Conservation (phyloP, 169 alveolate genomes). For the Plasmodium yoelii region DNA sequence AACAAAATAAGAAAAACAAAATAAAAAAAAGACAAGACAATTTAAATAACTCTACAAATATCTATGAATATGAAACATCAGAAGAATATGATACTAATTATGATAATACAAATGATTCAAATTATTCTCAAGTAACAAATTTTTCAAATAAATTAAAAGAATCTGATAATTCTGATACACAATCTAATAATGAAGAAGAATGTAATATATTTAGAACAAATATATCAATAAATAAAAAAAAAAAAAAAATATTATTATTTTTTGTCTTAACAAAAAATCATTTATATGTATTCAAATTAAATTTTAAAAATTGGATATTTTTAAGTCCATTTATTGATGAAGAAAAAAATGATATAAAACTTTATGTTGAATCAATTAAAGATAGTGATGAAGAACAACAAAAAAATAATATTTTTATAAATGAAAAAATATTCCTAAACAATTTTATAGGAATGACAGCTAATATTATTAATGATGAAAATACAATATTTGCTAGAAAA, state of each 20-base stretch:
- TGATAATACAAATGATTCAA: neutral
- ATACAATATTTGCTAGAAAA: constrained; percentile 48
- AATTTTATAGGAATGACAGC: constrained; percentile 52
- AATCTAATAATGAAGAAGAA: constrained; percentile 24
- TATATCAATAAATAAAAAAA: neutral
- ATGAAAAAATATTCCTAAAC: constrained; percentile 57
- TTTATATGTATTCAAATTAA: constrained; percentile 52
- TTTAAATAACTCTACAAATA: neutral
- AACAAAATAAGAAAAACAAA: neutral
- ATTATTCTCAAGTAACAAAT: neutral
- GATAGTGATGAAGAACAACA: constrained; percentile 41
- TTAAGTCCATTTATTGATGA: constrained; percentile 72
- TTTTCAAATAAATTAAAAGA: neutral
- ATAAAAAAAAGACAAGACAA: constrained; percentile 23
- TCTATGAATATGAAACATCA: constrained; percentile 24
- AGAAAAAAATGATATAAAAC: constrained; percentile 65
- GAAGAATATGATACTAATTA: neutral
- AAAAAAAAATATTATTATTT: constrained; percentile 39
- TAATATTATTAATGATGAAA: constrained; percentile 9
- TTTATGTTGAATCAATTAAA: constrained; percentile 55
- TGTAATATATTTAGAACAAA: constrained; percentile 29
- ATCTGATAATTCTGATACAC: constrained; percentile 4
- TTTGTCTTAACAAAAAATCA: constrained; percentile 72
- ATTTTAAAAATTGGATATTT: constrained; percentile 69
- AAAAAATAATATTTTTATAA: constrained; percentile 19